Base-by-base conservation (phyloP, 805 yeast species). In the Hanseniaspora lachancei region DNA sequence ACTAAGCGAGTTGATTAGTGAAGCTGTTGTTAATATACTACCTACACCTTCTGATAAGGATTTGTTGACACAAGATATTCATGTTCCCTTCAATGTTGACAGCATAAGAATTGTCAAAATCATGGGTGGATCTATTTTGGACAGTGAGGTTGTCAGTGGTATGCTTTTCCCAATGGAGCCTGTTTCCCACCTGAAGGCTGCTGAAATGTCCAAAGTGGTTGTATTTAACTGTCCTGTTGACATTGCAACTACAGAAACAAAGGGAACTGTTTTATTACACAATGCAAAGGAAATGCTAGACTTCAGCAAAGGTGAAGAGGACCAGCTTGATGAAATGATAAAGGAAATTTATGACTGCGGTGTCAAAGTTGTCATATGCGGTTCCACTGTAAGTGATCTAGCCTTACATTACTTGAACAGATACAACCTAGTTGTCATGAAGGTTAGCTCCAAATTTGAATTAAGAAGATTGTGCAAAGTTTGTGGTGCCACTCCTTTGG, bases 101-200 rank as follows among this genome's bases (percentile, higher is more conserved):
- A 84, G 89, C 58, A 79, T 93, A 59, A 81, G 98, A 68, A 96
- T 93, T 18, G 98, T 93, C 53, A 93, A 93, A 72, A 85, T 93
- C 62, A 87, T 93, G 96, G 98, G 98, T 59, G 77, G 95, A 18
- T 76, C 89, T 53, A 74, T 93, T 62, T 71, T 74, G 39, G 76
- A 77, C 62, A 84, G 95, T 13, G 77, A 77, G 63, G 97, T 93
- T 54, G 75, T 93, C 60, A 87, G 86, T 71, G 98, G 98, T 62
- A 93, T 93, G 98, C 96, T 93, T 40, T 91, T 93, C 77, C 95
- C 95, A 62, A 80, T 95, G 64, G 95, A 89, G 69, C 96, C 97
- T n/a, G 97, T 91, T 69, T 95, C 97, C 16, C 82, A 80, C 61
- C 71, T 89, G 50, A 88, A 87, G 67, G 77, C 81, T 59, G 67